Evolutionary conservation across 164 flowering plant species (phyloP).

Genomic region (Nelumbo lutea): DNA sequence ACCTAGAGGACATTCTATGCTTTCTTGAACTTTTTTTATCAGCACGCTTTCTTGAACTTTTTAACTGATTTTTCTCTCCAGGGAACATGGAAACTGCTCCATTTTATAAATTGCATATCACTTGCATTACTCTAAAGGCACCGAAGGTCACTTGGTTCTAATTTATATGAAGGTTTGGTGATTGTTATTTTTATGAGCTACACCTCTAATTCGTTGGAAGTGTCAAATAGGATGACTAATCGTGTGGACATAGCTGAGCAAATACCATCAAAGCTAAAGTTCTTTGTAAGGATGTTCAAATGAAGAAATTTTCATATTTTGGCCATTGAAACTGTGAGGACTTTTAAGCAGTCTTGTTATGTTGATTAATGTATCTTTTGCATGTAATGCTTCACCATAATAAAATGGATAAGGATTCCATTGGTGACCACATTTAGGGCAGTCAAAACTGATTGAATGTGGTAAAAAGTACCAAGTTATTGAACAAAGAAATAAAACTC

Average conservation of each 20-base stretch:
- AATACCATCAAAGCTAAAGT: neutral
- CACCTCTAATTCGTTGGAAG: neutral
- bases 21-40: conserved; percentile 3
- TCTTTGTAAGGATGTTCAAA: neutral
- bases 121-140: neutral
- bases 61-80: conserved; percentile 4
- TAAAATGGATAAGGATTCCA: too few species aligned
- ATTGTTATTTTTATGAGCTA: neutral
- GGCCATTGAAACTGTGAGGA: too few species aligned
- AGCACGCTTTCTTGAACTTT: conserved; percentile 3
- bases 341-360: too few species aligned
- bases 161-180: neutral
- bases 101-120: conserved; percentile 30
- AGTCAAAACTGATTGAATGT: too few species aligned
- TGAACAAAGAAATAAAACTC: too few species aligned
- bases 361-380: too few species aligned
- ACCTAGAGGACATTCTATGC: neutral
- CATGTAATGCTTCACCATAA: too few species aligned
- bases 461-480: too few species aligned
- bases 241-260: neutral
- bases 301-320: too few species aligned
- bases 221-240: neutral
- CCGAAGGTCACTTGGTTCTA: conserved; percentile 3
- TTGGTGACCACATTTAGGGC: too few species aligned
- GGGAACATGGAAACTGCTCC: conserved; percentile 49